A percentile compares a stretch with the other conserved stretches of the same genome.
These are phyloP conservation scores for Firmiana major DNA, from an alignment of 345 rosid genomes.

Conservation along the genomic window DNA sequence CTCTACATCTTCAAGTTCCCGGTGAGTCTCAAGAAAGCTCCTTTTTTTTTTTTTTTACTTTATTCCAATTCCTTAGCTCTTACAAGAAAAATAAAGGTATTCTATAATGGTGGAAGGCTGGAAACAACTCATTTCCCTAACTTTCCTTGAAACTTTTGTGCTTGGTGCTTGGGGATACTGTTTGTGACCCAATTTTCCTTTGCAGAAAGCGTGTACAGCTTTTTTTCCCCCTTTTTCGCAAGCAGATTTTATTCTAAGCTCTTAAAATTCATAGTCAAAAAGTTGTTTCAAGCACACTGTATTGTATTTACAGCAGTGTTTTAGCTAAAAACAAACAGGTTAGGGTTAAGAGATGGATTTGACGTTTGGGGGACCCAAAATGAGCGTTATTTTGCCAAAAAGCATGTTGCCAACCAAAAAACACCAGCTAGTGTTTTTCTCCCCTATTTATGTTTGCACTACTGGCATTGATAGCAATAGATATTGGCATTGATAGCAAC, in stretches of 20 bases:
- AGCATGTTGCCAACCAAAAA: too few species aligned
- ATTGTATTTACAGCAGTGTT: neutral
- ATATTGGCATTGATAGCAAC: neutral
- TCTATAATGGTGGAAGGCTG: neutral
- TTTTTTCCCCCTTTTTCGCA: too few species aligned
- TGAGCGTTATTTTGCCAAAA: neutral
- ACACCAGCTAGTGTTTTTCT: neutral
- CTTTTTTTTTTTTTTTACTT: neutral
- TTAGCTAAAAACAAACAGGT: neutral
- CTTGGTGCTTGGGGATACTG: neutral
- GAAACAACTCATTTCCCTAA: neutral
- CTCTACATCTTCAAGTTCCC: slow-evolving; percentile 70
- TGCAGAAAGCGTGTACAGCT: neutral
- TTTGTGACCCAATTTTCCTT: neutral
- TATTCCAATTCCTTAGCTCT: neutral
- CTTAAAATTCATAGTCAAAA: neutral
- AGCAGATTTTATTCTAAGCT: neutral
- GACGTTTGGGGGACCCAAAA: slow-evolving; percentile 8
- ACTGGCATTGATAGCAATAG: neutral
- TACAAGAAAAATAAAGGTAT: neutral
- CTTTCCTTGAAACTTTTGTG: neutral
- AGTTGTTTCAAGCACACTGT: neutral
- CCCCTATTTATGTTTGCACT: neutral
- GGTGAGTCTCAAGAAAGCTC: slow-evolving; percentile 34
- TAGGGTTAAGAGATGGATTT: too few species aligned